Evolutionary conservation across 164 flowering plant species (phyloP), one percentile per base, ranked within the genome.

Genomic region (Hamamelis virginiana): DNA sequence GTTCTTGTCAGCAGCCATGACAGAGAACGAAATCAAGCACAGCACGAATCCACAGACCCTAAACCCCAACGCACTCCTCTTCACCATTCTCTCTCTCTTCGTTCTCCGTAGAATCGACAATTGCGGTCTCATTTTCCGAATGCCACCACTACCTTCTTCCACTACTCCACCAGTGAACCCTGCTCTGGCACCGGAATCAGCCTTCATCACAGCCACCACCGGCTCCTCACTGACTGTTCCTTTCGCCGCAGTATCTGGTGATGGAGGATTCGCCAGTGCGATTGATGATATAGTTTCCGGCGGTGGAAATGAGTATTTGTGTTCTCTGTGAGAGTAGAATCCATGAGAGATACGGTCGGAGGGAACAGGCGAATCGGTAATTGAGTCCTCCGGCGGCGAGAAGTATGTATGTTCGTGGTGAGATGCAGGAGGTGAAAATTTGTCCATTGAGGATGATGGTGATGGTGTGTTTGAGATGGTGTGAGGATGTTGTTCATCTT

Each of bases 1-100:
- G 65, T 81, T 62, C 68, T 68, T 78, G 69, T 85, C 84, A 45
- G 88, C 80, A 22, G 84, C 88, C 87, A 87, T 77, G 5, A 87
- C 81, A 1, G 91, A 78, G 66, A 87, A 82, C 8, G 88, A 78
- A 12, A 79, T 60, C 82, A 85, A 72, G 46, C 88, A 81, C n/a
- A 80, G 69, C 63, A 74, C 70, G 28, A 80, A 69, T 38, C 78
- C 87, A 68, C 74, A 74, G 52, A 81, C 53, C 77, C 91, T 80
- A 22, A 77, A 75, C 50, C 70, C 83, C 28, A 87, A 51, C 51
- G 72, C 78, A 22, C 70, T 79, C 69, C 57, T 84, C 65, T 55
- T 80, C 72, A 74, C 65, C 75, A 62, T 55, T 11, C 22, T 45
- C 14, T 70, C 84, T 25, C 74, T 72, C 71, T 52, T 60, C 53